These are phyloP conservation scores for Cardamine chenopodiifolia DNA, from an alignment of 345 rosid genomes.

Conservation along the genomic window DNA sequence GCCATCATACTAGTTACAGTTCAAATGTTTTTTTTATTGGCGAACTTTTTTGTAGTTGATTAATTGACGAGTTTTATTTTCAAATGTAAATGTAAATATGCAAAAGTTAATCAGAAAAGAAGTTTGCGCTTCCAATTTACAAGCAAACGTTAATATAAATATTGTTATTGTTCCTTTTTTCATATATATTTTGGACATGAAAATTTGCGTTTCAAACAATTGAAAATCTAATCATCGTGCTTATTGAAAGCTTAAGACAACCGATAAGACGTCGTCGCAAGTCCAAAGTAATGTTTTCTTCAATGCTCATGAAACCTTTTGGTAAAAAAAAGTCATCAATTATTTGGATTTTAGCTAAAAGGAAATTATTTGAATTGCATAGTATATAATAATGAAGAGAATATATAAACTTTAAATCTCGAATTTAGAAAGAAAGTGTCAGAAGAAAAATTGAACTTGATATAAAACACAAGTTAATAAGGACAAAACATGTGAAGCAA, in stretches of 20 bases:
- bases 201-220: no score
- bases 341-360: not conserved
- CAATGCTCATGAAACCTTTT: not conserved
- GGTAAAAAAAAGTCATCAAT: not conserved
- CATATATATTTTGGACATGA: not conserved
- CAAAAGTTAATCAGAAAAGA: no score
- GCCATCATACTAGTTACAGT: not conserved
- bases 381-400: not conserved
- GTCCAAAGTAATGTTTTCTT: not conserved
- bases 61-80: no score
- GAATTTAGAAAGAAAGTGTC: constrained; percentile 18
- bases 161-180: no score
- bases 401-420: not conserved
- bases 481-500: constrained; percentile 30
- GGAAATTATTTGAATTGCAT: not conserved
- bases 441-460: constrained; percentile 18
- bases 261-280: no score
- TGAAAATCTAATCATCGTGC: no score
- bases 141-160: not conserved
- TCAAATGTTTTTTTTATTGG: no score
- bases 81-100: no score
- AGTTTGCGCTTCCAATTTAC: not conserved
- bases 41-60: no score
- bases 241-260: no score
- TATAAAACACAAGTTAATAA: constrained; percentile 25